Evolutionary conservation across 176 grass and related monocot species (phyloP), one percentile per base, ranked within the genome.

Genomic region (Musa itinerans): DNA sequence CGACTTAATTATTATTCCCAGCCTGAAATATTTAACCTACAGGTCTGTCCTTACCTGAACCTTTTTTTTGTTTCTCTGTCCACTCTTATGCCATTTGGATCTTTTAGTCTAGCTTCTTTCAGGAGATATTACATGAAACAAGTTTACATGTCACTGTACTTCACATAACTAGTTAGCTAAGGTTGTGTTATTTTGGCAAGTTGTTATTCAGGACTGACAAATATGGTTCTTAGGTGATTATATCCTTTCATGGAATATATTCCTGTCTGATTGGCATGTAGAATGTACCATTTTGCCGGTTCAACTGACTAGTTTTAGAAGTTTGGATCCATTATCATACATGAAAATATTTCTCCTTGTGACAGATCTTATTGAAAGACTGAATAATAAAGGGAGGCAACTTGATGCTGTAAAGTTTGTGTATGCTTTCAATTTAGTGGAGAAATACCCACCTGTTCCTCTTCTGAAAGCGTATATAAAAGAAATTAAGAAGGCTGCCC

Each of bases 331-430:
- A 61, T 61, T n/a, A 61, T 9, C 57, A 61, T 19, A 61, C 57
- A 61, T n/a, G 16, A 15, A 61, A 61, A 8, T 8, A 61, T 64
- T 53, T 86, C 67, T 83, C 17, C 76, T 83, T 86, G 66, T 52
- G 71, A 22, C 83, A 92, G 89, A 79, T 83, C 76, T 88, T 58
- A 78, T 85, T 76, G 78, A 81, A 72, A 81, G 74, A 73, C 78
- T 92, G 89, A 81, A 55, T 57, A 68, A 54, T 9, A 88, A 86
- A 52, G 72, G 83, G 70, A 85, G 83, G 68, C 89, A 92, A 68
- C 66, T 88, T 6, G 83, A 92, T 43, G 83, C 78, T 0, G 83
- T 88, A 75, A 88, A 85, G 81, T 88, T 92, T 74, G 83, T 88
- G 71, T 83, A 77, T 85, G 65, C 86, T 83, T 75, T 92, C 78